Percentiles rank a stretch among this genome's conserved stretches.
Conservation (phyloP, 352 stramenopile species). For the Pythium myriotylum region DNA sequence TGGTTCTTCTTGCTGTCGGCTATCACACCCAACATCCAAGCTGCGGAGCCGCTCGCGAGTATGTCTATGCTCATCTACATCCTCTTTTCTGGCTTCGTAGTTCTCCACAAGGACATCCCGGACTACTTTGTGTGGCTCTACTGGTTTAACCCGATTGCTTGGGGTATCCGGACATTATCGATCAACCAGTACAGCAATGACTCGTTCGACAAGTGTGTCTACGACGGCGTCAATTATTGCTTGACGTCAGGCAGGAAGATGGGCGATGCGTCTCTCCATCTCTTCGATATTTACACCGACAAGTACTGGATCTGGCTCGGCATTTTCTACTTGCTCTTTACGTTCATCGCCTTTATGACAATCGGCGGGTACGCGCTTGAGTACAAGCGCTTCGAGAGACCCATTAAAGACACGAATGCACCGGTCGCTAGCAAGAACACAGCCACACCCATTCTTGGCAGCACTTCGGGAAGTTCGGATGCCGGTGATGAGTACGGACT, state of each 20-base stretch:
- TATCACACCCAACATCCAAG: conserved; percentile 19
- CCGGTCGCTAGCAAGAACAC: background rate
- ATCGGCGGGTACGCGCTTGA: conserved; percentile 28
- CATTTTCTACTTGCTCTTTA: conserved; percentile 18
- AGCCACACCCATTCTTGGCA: too few species aligned
- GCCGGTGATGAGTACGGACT: background rate
- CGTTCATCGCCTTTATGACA: conserved; percentile 27
- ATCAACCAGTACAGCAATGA: conserved; percentile 33
- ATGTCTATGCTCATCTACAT: conserved; percentile 32
- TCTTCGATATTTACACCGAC: conserved; percentile 25
- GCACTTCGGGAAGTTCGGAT: too few species aligned
- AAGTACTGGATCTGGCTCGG: conserved; percentile 23
- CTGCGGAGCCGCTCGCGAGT: conserved; percentile 26
- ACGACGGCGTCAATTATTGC: conserved; percentile 28
- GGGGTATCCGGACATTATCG: conserved; percentile 26
- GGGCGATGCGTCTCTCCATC: conserved; percentile 20
- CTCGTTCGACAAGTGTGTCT: conserved; percentile 14
- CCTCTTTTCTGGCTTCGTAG: conserved; percentile 41
- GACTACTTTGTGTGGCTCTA: conserved; percentile 43
- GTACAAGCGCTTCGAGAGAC: conserved; percentile 22
- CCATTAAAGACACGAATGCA: background rate
- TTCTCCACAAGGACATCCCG: conserved; percentile 32
- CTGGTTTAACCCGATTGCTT: conserved; percentile 43
- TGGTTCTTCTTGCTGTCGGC: conserved; percentile 35
- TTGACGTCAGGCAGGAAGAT: conserved; percentile 15